Base-by-base conservation (phyloP, 2,329 filamentous ascomycete species). In the Nectriaceae sp. region DNA sequence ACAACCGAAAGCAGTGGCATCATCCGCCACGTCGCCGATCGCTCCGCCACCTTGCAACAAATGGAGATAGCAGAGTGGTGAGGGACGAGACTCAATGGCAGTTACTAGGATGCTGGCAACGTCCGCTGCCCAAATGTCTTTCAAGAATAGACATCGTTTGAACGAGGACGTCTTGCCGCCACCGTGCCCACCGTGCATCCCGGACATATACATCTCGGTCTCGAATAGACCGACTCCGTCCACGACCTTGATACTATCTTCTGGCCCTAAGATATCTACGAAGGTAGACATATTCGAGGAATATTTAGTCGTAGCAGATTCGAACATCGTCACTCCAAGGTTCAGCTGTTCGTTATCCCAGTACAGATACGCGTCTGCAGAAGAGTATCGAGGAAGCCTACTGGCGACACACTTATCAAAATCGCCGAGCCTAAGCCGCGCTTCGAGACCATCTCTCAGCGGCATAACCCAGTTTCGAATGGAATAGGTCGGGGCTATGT, bases 91-190 rank as follows among this genome's bases (percentile, higher is more conserved):
- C 37, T 73, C 48, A 4, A 85, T 16, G 4, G 81, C 78, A 3
- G 57, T 47, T 13, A 75, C 46, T 38, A 87, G 65, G 4, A 56
- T 55, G 1, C 67, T 40, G 20, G 63, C 57, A 1, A 80, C 33
- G 2, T 64, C 44, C 2, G 2, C 33, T 42, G 46, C 49, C 52
- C 70, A 70, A 11, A 85, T 76, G 31, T 59, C 0, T 49, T 78
- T 78, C 6, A 87, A 63, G 56, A 87, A 85, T 22, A 86, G 36
- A 60, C 83, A 86, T 56, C 83, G 75, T 67, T 86, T 85, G 70
- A 87, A 85, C 1, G 82, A 75, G 10, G 78, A 85, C 0, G 80
- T 85, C 68, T 84, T 85, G 56, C 77, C 74, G 19, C 75, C 68
- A 16, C 71, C 71, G 43, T 85, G 80, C 1, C 81, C 81, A 20